Base-by-base conservation (phyloP, 2,329 filamentous ascomycete genomes). In the Fusarium buharicum region DNA sequence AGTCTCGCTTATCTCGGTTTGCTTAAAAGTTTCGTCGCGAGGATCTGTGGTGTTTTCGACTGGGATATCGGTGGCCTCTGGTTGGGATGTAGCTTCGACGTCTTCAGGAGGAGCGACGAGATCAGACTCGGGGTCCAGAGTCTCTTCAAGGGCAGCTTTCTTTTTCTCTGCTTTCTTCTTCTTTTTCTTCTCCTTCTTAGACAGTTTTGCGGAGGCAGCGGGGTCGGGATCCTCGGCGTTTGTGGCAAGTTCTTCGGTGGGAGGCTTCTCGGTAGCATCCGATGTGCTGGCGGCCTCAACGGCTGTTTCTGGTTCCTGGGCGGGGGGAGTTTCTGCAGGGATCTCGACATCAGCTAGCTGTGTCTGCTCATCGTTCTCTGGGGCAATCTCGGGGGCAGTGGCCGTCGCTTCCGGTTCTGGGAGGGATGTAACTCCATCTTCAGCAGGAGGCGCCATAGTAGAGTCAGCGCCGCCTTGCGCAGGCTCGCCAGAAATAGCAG, bases 161-260 rank as follows among this genome's bases (percentile, higher is more conserved):
- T 74, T 75, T 68, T 71, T 75, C 45, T 72, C 73, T 41, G 61
- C 61, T 59, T 68, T 67, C 22, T 68, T 66, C 39, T 64, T 60
- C 34, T 69, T 75, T 48, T 72, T 75, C 54, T 72, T 76, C 3
- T 74, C 72, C 54, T 74, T 77, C 62, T 75, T 75, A 14, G 74
- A 74, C 24, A 70, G 37, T 45, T 72, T 75, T 6, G 57, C 58
- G n/a, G 70, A 36, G 28, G 50, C 40, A 27, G 62, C 33, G 11
- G 53, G 34, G 27, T 72, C 70, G 44, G 62, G 50, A 22, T 68
- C 69, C 47, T 70, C 67, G 27, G 56, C 46, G 31, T 50, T 51
- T 13, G 51, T 40, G 9, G 20, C 16, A 20, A 52, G 17, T 41
- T 59, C 48, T 41, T 70, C 63, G 52, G 39, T 24, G 31, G 52